Evolutionary conservation across 331 rosid genomes (phyloP).

Genomic region (Erythrophleum ivorense): DNA sequence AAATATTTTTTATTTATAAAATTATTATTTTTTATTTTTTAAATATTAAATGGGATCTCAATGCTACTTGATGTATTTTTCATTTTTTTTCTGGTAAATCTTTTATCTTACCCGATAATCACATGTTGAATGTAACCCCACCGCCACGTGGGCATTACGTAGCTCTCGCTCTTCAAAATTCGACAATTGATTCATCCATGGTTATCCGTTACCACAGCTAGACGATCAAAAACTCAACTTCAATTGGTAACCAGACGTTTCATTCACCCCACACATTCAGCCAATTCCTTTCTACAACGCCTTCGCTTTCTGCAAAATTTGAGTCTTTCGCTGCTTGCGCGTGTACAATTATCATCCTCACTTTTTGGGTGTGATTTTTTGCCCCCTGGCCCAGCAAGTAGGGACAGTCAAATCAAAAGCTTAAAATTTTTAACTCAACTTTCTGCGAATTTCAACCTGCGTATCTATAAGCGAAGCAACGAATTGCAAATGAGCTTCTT

Average conservation of each 20-base stretch:
- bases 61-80: too few relatives aligned
- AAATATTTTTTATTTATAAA: too few relatives aligned
- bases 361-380: slow-evolving; percentile 19
- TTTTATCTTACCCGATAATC: background rate
- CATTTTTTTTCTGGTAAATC: background rate
- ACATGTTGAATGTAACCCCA: background rate
- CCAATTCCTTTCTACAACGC: slow-evolving; percentile 32
- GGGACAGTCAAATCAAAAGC: slow-evolving; percentile 33
- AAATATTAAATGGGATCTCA: too few relatives aligned
- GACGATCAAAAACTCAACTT: background rate
- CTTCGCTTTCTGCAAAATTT: slow-evolving; percentile 31
- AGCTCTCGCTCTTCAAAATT: slow-evolving; percentile 38
- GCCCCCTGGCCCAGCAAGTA: background rate
- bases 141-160: slow-evolving; percentile 47
- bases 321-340: slow-evolving; percentile 37
- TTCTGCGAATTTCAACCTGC: slow-evolving; percentile 38
- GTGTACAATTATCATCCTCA: slow-evolving; percentile 74
- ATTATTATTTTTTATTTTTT: too few relatives aligned
- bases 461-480: slow-evolving; percentile 33
- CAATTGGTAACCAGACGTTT: background rate
- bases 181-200: slow-evolving; percentile 34
- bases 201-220: background rate
- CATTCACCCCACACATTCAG: slow-evolving; percentile 23
- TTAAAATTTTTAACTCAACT: slow-evolving; percentile 14
- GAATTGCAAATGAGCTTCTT: slow-evolving; percentile 49